Conservation (phyloP, 495 filamentous ascomycete species). For the Neurospora tetraspora region DNA sequence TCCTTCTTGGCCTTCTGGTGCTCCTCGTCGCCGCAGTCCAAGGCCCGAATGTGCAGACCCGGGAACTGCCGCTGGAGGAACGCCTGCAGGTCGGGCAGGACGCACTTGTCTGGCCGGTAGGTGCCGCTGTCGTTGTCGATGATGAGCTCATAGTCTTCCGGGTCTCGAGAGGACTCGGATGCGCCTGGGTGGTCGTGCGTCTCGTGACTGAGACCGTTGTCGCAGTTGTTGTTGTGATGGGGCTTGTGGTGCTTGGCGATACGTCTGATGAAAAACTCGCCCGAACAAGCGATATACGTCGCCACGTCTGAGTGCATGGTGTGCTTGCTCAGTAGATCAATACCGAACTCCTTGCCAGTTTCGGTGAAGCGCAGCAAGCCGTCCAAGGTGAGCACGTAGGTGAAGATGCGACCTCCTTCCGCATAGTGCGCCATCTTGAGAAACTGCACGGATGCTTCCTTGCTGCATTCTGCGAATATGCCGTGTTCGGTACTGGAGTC, state of each 20-base stretch:
- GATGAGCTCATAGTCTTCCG: constrained; percentile 67
- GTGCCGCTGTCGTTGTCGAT: constrained; percentile 96
- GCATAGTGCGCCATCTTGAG: constrained; percentile 80
- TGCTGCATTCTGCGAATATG: constrained; percentile 34
- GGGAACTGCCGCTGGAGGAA: constrained; percentile 65
- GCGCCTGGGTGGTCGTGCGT: constrained; percentile 13
- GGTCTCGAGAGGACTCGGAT: constrained; percentile 38
- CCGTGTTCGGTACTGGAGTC: constrained; percentile 64
- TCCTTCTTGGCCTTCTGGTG: constrained; percentile 44
- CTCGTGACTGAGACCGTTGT: constrained; percentile 11
- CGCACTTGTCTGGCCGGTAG: constrained; percentile 71
- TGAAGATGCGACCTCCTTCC: constrained; percentile 77
- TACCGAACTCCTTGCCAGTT: constrained; percentile 88
- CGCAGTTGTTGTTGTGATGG: not conserved
- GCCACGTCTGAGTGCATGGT: constrained; percentile 90
- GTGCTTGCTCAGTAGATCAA: constrained; percentile 86
- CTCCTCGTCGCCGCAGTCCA: constrained; percentile 62
- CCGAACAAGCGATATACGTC: constrained; percentile 80
- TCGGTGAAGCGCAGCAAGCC: constrained; percentile 81
- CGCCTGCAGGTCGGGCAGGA: constrained; percentile 56
- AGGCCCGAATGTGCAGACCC: constrained; percentile 57
- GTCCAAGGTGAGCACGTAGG: constrained; percentile 85
- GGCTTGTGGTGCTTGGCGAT: constrained; percentile 19
- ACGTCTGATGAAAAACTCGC: constrained; percentile 84
- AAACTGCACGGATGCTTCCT: constrained; percentile 64